phyloP scores from a whole-genome alignment of 2,329 filamentous ascomycete genomes.

The Ophiostoma piceae region DNA sequence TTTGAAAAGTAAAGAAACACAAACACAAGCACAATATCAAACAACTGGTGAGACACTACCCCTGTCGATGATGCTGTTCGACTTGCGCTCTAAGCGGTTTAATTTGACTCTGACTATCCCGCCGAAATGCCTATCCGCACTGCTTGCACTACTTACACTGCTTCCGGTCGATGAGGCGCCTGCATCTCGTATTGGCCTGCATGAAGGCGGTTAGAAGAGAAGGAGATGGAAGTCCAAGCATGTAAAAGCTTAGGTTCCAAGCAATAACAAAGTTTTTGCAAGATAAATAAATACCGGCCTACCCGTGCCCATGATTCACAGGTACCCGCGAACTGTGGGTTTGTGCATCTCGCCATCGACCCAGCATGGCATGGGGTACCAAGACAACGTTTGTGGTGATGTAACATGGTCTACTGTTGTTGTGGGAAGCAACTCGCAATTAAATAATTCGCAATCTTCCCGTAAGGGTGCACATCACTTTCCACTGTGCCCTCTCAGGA shows the following conservation, averaged over 20 bases:
- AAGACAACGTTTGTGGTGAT: not conserved
- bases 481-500: not conserved
- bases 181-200: slow-evolving; percentile 4
- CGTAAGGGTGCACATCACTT: too few relatives aligned
- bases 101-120: not conserved
- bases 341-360: slow-evolving; percentile 4
- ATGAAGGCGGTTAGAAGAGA: not conserved
- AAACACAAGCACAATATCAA: slow-evolving; percentile 8
- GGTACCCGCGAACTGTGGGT: slow-evolving; percentile 7
- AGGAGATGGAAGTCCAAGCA: not conserved
- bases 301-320: slow-evolving; percentile 7
- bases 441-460: not conserved
- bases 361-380: not conserved
- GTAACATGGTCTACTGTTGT: not conserved
- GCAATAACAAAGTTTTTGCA: too few relatives aligned
- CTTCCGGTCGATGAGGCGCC: not conserved
- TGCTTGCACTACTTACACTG: not conserved
- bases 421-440: not conserved
- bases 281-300: not conserved
- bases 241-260: not conserved
- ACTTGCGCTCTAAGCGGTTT: not conserved
- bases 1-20: not conserved
- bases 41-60: slow-evolving; percentile 11
- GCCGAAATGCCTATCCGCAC: not conserved
- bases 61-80: slow-evolving; percentile 11